These are phyloP conservation scores for Acanthamoeba healyi DNA, from an alignment of 208 protist genomes.

Conservation along the genomic window DNA sequence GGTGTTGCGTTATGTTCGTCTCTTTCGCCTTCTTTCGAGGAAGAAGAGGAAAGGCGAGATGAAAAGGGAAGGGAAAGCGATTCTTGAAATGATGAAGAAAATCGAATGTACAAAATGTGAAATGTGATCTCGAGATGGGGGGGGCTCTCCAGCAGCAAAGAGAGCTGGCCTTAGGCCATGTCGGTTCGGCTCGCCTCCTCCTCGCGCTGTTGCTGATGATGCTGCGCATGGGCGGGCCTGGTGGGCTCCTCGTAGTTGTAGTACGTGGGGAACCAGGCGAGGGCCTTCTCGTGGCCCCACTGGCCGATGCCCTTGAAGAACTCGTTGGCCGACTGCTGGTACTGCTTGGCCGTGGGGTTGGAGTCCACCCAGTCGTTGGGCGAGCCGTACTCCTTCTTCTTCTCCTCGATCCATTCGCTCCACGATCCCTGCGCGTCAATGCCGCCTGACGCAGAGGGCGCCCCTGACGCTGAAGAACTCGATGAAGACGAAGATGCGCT, in stretches of 20 bases:
- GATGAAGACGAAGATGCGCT: constrained; percentile 19
- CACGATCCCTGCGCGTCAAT: background rate
- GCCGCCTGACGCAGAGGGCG: background rate
- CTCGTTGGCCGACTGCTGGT: background rate
- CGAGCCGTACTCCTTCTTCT: constrained; percentile 14
- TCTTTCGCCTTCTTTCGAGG: too few relatives aligned
- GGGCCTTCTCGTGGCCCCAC: constrained; percentile 44
- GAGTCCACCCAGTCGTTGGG: constrained; percentile 13
- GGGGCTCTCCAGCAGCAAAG: too few relatives aligned
- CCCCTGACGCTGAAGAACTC: background rate
- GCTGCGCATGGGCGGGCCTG: background rate
- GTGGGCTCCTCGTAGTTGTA: constrained; percentile 24
- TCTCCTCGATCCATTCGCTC: background rate
- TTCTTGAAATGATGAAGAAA: too few relatives aligned
- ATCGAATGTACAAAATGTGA: background rate
- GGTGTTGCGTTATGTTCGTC: too few relatives aligned
- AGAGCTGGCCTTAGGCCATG: background rate
- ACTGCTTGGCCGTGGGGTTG: background rate
- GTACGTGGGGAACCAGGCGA: background rate
- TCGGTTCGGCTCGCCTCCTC: background rate
- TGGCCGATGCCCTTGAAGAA: constrained; percentile 33
- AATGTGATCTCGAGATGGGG: background rate
- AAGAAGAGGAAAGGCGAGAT: too few relatives aligned
- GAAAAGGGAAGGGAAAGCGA: too few relatives aligned
- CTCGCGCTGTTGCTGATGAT: background rate